Conservation (phyloP, 2,329 filamentous ascomycete genomes). For the Dryadomyces quercus-mongolicae region DNA sequence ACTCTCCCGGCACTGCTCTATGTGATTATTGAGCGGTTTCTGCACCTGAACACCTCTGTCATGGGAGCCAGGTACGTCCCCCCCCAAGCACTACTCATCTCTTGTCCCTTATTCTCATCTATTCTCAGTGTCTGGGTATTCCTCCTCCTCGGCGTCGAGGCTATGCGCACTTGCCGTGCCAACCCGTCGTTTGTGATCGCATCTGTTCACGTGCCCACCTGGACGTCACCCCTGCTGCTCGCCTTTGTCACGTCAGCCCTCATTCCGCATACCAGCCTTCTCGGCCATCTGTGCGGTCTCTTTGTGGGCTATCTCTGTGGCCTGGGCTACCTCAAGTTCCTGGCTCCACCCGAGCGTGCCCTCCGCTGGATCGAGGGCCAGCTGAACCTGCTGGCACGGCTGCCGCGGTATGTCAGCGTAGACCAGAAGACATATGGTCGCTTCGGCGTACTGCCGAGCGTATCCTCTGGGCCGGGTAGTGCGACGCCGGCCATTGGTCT, state of each 20-base stretch:
- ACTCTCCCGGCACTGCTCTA: slow-evolving; percentile 77
- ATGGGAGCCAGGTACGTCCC: slow-evolving; percentile 68
- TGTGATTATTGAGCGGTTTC: slow-evolving; percentile 62
- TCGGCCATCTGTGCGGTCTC: slow-evolving; percentile 81
- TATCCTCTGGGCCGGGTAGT: slow-evolving; percentile 18
- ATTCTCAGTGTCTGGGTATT: slow-evolving; percentile 76
- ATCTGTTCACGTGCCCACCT: slow-evolving; percentile 68
- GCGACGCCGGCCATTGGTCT: slow-evolving; percentile 44
- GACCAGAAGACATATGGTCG: slow-evolving; percentile 93
- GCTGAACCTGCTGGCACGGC: slow-evolving; percentile 67
- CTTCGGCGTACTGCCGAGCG: slow-evolving; percentile 68
- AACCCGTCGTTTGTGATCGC: slow-evolving; percentile 64
- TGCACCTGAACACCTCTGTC: slow-evolving; percentile 60
- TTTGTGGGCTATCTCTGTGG: slow-evolving; percentile 81
- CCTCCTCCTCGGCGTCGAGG: slow-evolving; percentile 71
- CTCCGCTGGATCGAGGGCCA: slow-evolving; percentile 82
- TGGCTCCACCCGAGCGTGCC: slow-evolving; percentile 80
- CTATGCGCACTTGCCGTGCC: slow-evolving; percentile 69
- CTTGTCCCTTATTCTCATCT: background rate
- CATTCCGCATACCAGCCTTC: slow-evolving; percentile 67
- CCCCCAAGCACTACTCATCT: background rate
- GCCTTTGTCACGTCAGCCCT: slow-evolving; percentile 65
- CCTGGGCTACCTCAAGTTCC: slow-evolving; percentile 75
- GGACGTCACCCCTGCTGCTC: slow-evolving; percentile 74
- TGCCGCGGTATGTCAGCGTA: slow-evolving; percentile 87